These are phyloP conservation scores for Picochlorum sp. DNA, from an alignment of 139 green algal species.

Conservation along the genomic window DNA sequence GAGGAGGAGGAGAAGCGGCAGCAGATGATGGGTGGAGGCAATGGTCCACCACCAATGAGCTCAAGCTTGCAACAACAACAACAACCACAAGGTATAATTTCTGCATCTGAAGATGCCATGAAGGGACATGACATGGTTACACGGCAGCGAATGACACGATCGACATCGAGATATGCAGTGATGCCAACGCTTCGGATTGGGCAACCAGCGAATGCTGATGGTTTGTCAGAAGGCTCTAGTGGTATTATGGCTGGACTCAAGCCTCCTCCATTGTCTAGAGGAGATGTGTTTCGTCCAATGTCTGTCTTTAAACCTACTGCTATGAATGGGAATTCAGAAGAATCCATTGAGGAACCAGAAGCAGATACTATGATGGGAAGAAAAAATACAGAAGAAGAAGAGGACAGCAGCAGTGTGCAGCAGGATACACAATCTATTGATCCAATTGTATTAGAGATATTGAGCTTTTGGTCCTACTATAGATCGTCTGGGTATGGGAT, in stretches of 20 bases:
- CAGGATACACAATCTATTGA: not conserved
- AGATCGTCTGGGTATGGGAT: not conserved
- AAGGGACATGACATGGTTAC: not conserved
- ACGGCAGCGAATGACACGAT: not conserved
- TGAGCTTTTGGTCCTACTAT: slow-evolving; percentile 9
- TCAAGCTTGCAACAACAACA: not conserved
- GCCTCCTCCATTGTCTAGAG: not conserved
- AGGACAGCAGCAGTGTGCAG: not conserved
- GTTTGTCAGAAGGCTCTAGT: not conserved
- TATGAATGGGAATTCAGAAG: too few relatives aligned
- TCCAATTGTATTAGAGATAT: slow-evolving; percentile 8
- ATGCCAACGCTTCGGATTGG: not conserved
- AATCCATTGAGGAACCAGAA: too few relatives aligned
- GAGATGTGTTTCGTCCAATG: too few relatives aligned
- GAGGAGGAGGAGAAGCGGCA: slow-evolving; percentile 20
- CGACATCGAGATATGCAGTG: slow-evolving; percentile 6
- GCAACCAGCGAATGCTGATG: too few relatives aligned
- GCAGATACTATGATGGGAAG: too few relatives aligned
- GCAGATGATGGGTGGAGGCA: not conserved
- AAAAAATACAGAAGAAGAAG: not conserved
- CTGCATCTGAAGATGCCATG: not conserved
- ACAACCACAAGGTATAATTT: not conserved
- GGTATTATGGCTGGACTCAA: slow-evolving; percentile 7
- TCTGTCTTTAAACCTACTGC: too few relatives aligned
- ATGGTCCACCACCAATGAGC: not conserved